Percentiles rank a stretch among this genome's conserved stretches.
Conservation (phyloP, 2,329 filamentous ascomycete genomes). For the Sporothrix variecibatus region DNA sequence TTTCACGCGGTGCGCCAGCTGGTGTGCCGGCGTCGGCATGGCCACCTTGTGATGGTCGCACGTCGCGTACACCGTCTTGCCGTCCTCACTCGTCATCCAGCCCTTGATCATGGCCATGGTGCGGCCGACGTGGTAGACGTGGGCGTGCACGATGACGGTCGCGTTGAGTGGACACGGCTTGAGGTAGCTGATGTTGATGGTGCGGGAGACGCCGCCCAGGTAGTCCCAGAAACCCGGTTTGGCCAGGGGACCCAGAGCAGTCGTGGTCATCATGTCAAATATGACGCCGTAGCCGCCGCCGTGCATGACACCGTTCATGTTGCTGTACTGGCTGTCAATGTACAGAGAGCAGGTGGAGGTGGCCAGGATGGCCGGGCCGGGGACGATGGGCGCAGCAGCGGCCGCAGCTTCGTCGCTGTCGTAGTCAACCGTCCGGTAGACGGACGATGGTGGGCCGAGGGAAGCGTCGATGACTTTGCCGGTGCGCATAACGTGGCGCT, state of each 20-base stretch:
- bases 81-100: conserved; percentile 51
- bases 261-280: conserved; percentile 57
- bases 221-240: conserved; percentile 52
- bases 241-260: conserved; percentile 50
- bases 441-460: conserved; percentile 27
- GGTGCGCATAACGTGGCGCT: conserved; percentile 32
- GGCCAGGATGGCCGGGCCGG: conserved; percentile 32
- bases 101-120: conserved; percentile 55
- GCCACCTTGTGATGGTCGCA: conserved; percentile 56
- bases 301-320: conserved; percentile 52
- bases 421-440: not conserved
- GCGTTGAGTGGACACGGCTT: conserved; percentile 47
- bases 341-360: conserved; percentile 46
- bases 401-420: not conserved
- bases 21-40: conserved; percentile 43
- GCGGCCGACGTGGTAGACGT: conserved; percentile 48
- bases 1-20: conserved; percentile 41
- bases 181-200: conserved; percentile 54
- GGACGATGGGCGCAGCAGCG: not conserved
- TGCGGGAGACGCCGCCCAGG: conserved; percentile 52
- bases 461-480: conserved; percentile 37
- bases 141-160: conserved; percentile 45
- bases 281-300: conserved; percentile 56
- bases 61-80: conserved; percentile 50
- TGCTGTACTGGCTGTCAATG: conserved; percentile 48